Percentiles rank a stretch among this genome's conserved stretches.
Evolutionary conservation across 2,329 filamentous ascomycete genomes (phyloP).

Genomic region (Sarocladium brachiariae): DNA sequence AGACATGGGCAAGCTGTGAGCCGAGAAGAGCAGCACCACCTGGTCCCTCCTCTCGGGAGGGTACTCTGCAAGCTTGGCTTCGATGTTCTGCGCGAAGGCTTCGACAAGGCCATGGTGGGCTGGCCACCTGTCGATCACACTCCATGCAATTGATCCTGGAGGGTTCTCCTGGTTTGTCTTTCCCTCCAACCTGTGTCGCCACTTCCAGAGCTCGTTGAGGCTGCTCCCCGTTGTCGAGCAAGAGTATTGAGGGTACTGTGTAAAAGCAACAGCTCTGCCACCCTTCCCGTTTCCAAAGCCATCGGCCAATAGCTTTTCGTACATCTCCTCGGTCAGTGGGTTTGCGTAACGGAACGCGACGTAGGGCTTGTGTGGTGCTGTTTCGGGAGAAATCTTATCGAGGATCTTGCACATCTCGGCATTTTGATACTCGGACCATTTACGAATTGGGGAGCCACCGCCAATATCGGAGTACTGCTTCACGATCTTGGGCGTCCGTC

Average conservation of each 20-base stretch:
- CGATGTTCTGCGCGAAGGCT: constrained; percentile 87
- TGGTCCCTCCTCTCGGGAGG: constrained; percentile 71
- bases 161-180: constrained; percentile 45
- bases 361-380: constrained; percentile 94
- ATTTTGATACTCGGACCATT: constrained; percentile 95
- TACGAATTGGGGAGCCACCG: constrained; percentile 93
- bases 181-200: constrained; percentile 81
- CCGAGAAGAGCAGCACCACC: constrained; percentile 86
- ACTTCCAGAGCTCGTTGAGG: constrained; percentile 96
- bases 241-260: constrained; percentile 96
- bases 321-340: constrained; percentile 92
- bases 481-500: constrained; percentile 91
- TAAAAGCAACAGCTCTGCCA: constrained; percentile 93
- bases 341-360: constrained; percentile 94
- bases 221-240: constrained; percentile 96
- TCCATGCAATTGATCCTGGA: constrained; percentile 77
- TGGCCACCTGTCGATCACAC: constrained; percentile 96
- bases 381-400: constrained; percentile 83
- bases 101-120: constrained; percentile 85
- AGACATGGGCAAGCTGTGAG: constrained; percentile 93
- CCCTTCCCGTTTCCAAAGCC: constrained; percentile 85
- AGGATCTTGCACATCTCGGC: constrained; percentile 96
- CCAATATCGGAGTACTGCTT: constrained; percentile 94
- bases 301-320: constrained; percentile 72
- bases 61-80: constrained; percentile 76